Evolutionary conservation across 495 filamentous ascomycete species (phyloP).

Genomic region (Astrothelium macrocarpum): DNA sequence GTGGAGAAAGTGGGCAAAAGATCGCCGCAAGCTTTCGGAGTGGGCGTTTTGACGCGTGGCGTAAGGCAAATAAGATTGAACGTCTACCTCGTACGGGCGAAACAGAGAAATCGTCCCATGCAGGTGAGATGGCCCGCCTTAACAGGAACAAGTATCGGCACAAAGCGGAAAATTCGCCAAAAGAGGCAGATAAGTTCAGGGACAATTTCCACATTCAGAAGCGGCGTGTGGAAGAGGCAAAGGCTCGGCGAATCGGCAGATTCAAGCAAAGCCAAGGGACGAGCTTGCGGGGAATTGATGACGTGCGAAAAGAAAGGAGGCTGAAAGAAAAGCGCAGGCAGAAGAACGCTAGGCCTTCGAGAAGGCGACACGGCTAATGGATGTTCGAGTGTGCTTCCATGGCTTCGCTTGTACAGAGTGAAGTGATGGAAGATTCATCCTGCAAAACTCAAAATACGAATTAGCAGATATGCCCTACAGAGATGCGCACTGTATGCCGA

Average conservation of each 20-base stretch:
- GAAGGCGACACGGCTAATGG: constrained; percentile 37
- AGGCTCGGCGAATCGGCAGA: constrained; percentile 67
- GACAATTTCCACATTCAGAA: constrained; percentile 85
- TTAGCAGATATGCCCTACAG: background rate
- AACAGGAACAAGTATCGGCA: constrained; percentile 59
- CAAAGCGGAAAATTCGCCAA: constrained; percentile 74
- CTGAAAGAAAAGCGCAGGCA: constrained; percentile 63
- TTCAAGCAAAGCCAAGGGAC: constrained; percentile 58
- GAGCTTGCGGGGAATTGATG: constrained; percentile 65
- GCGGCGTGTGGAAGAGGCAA: constrained; percentile 79
- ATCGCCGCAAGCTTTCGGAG: constrained; percentile 88
- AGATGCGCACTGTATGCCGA: background rate
- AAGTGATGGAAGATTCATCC: background rate
- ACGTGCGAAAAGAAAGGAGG: constrained; percentile 73
- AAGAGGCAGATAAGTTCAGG: constrained; percentile 80
- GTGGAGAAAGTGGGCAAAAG: constrained; percentile 88
- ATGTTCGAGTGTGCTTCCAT: background rate
- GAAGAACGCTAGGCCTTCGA: constrained; percentile 83
- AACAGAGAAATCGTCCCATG: constrained; percentile 46
- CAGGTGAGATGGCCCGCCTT: constrained; percentile 27
- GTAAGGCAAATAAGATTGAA: constrained; percentile 68
- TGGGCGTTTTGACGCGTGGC: constrained; percentile 88
- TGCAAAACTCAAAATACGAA: background rate
- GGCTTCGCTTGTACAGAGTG: background rate
- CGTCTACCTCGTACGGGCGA: constrained; percentile 74